Base-by-base conservation (phyloP, 2,329 filamentous ascomycete genomes). In the Fusarium miscanthi region DNA sequence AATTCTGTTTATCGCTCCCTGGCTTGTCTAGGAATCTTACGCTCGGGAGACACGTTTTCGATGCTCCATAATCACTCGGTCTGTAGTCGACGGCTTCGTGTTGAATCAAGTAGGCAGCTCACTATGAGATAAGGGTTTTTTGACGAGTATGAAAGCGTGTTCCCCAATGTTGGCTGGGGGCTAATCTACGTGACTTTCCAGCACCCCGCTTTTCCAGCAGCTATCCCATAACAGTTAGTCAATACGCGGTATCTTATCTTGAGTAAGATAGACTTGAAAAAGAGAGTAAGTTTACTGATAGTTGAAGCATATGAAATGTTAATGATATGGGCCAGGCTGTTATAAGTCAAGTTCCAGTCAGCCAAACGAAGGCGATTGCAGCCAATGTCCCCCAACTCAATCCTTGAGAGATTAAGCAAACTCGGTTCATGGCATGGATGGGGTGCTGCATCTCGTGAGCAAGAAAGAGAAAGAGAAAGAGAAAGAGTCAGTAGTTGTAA, bases 161-260 rank as follows among this genome's bases (percentile, higher is more conserved):
- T 60, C 23, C 23, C 30, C n/a, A 45, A 48, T 37, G 7, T 35
- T 48, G 30, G 41, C 35, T 12, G 25, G 25, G 43, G 25, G 42
- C 43, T 40, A 40, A 41, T 51, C 16, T 21, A 41, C n/a, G 27
- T 35, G 46, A 41, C 27, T 37, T 54, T 33, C 17, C 6, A 25
- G 27, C 23, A 59, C 57, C 46, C 57, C 57, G 57, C 57, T 59
- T 59, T 59, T 41, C 30, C 23, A 59, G 35, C 23, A 42, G 30
- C 54, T 17, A 38, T 30, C 41, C 41, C 31, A 38, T 19, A 46
- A 27, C 19, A 35, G 54, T 58, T 58, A 58, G 41, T 49, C 23
- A 48, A 8, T 23, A 21, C 10, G 6, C 10, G 17, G 13, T 8
- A 10, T 27, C 41, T 48, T 58, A 48, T 58, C 41, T 48, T 51